phyloP scores from a whole-genome alignment of 768 basidiomycete genomes.

The Tricholomella constricta region DNA sequence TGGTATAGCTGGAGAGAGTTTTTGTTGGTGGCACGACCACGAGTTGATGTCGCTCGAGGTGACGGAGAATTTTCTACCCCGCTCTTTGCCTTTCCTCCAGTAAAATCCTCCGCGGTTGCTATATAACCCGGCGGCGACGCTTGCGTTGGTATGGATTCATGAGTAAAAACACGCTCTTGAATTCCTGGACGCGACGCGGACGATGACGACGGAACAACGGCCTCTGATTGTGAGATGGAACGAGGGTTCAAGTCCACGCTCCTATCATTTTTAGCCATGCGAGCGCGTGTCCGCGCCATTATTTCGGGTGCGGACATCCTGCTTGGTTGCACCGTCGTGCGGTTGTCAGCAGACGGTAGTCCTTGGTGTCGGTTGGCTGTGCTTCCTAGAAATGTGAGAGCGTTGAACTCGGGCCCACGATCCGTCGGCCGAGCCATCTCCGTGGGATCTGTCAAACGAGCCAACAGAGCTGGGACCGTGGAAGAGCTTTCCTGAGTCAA shows the following conservation, averaged over 20 bases:
- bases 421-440: neutral
- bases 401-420: neutral
- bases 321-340: neutral
- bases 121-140: neutral
- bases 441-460: conserved; percentile 27
- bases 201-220: neutral
- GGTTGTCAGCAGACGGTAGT: conserved; percentile 4
- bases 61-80: neutral
- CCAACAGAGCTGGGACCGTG: conserved; percentile 20
- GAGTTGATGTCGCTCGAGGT: conserved; percentile 1
- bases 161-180: neutral
- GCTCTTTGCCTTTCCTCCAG: neutral
- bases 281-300: conserved; percentile 30
- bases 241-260: neutral
- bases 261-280: conserved; percentile 12
- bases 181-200: neutral
- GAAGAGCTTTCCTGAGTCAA: neutral
- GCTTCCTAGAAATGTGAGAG: conserved; percentile 1
- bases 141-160: neutral
- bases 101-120: neutral
- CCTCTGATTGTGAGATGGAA: neutral
- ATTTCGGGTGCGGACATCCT: conserved; percentile 23
- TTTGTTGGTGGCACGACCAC: neutral
- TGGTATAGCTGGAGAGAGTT: neutral
- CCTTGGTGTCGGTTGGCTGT: neutral